Base-by-base conservation (phyloP, 495 filamentous ascomycete species). In the Articulospora tetracladia region DNA sequence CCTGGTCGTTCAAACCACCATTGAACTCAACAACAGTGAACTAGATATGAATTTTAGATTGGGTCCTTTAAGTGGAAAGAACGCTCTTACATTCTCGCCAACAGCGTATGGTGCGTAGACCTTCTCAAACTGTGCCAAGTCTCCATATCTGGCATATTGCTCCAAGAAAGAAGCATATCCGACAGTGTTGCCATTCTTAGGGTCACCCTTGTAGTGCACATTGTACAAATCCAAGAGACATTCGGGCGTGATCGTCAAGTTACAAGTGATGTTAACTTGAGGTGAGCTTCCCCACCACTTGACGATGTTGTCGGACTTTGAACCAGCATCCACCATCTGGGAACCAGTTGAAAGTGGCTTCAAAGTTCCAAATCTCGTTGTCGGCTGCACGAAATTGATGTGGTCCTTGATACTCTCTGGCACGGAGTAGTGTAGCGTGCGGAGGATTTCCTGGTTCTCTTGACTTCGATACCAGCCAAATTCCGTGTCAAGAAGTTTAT, bases 131-230 rank as follows among this genome's bases (percentile, higher is more conserved):
- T 64, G 34, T 4, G 73, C 59, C 3, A 89, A 76, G 62, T 90
- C 87, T 20, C 65, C 58, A 53, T 84, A 79, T 28, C 82, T 79
- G 58, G 85, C 85, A 67, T 81, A 88, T 62, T 90, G 79, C 39
- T 88, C 83, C 1, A 90, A 69, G 64, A 84, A 94, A 1, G 86
- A 86, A 28, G 81, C 87, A 49, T 92, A 79, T 11, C 88, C 88
- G 15, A 91, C 67, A 53, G 71, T 73, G 54, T 82, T 82, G 54
- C 51, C 64, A 20, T 66, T 69, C 11, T 46, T 19, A 17, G 63
- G 73, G 19, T 66, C 67, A 4, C 69, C 67, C 30, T 79, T 67
- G n/a, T 70, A 67, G 12, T 68, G 41, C 24, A 64, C 58, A 34
- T 65, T 65, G 32, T 65, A 65, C 3, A 65, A 47, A 49, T 57